These are phyloP conservation scores for Pneumocystis wakefieldiae DNA, from an alignment of 1,139 yeast genomes.

Conservation along the genomic window DNA sequence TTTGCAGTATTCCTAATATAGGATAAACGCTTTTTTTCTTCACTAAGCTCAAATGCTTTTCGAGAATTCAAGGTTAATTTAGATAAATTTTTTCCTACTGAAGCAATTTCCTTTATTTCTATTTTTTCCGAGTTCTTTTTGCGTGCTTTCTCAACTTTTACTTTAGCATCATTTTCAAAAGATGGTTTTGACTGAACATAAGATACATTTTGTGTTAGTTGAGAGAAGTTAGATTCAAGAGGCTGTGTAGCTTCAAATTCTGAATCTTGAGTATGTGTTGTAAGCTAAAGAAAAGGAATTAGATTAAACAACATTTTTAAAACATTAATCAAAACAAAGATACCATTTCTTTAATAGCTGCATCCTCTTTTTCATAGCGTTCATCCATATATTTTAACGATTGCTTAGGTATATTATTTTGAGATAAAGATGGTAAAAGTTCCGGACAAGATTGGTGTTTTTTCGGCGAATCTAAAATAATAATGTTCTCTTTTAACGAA, in stretches of 20 bases:
- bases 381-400: not conserved
- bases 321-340: constrained; percentile 3
- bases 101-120: not conserved
- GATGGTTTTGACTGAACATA: not conserved
- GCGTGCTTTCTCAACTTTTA: not conserved
- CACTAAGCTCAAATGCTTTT: constrained; percentile 1
- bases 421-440: not conserved
- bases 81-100: not conserved
- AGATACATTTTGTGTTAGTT: not conserved
- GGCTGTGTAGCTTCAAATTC: constrained; percentile 2
- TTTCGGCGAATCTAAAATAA: not conserved
- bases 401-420: not conserved
- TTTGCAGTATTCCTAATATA: not conserved
- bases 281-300: not conserved
- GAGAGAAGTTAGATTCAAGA: not conserved
- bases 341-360: not conserved
- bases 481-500: not conserved
- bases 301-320: not conserved
- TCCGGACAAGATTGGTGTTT: not conserved
- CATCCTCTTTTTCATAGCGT: not conserved
- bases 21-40: not conserved
- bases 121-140: not conserved
- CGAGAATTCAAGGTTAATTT: not conserved
- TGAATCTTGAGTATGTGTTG: not conserved
- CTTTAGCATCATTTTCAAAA: not conserved